A percentile compares a stretch with the other conserved stretches of the same genome.
These are phyloP conservation scores for Penicillium rolfsii DNA, from an alignment of 2,329 filamentous ascomycete genomes.

Conservation along the genomic window DNA sequence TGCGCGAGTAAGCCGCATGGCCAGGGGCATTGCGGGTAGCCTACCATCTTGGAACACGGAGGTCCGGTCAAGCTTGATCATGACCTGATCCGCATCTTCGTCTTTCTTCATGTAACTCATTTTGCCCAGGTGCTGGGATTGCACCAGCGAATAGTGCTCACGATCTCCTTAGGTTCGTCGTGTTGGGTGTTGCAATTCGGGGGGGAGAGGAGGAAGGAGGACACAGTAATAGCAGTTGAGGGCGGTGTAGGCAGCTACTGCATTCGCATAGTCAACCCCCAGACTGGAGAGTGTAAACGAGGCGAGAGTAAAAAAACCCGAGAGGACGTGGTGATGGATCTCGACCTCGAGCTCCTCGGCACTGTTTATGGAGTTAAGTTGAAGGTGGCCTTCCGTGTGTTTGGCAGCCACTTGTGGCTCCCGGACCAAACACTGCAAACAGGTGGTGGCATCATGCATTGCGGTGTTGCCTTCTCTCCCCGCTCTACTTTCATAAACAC, in stretches of 20 bases:
- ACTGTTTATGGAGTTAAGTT: slow-evolving; percentile 34
- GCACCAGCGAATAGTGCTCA: slow-evolving; percentile 34
- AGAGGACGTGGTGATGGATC: slow-evolving; percentile 24
- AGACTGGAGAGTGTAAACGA: slow-evolving; percentile 8
- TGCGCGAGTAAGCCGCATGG: slow-evolving; percentile 27
- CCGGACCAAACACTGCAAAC: slow-evolving; percentile 45
- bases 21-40: slow-evolving; percentile 33
- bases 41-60: slow-evolving; percentile 98
- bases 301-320: slow-evolving; percentile 9
- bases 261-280: slow-evolving; percentile 28
- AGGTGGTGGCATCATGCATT: slow-evolving; percentile 39
- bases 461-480: slow-evolving; percentile 14
- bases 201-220: slow-evolving; percentile 20
- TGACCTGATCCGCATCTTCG: slow-evolving; percentile 89
- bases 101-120: slow-evolving; percentile 99
- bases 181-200: slow-evolving; percentile 31
- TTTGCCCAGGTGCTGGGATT: slow-evolving; percentile 39
- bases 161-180: slow-evolving; percentile 26
- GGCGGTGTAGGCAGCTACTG: slow-evolving; percentile 32
- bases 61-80: slow-evolving; percentile 97
- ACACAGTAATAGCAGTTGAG: slow-evolving; percentile 27
- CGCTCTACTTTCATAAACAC: slow-evolving; percentile 10
- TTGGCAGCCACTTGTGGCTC: slow-evolving; percentile 32
- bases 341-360: slow-evolving; percentile 27
- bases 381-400: slow-evolving; percentile 47